A percentile compares a stretch with the other conserved stretches of the same genome.
phyloP scores from a whole-genome alignment of 2,329 filamentous ascomycete species.

The Juglanconis oblonga region DNA sequence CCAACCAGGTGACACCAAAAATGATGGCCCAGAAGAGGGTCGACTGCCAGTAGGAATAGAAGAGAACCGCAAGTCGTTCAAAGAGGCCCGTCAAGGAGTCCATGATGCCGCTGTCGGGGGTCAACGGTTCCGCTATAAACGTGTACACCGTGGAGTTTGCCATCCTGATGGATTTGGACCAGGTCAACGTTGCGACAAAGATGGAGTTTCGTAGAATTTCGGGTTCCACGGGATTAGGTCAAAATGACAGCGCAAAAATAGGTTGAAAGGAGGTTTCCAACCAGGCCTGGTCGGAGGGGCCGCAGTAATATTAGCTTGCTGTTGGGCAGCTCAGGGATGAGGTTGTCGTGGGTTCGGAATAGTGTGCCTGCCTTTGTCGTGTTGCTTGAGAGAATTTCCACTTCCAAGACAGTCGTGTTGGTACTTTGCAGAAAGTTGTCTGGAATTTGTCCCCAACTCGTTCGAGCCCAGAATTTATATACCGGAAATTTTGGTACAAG shows the following conservation, averaged over 20 bases:
- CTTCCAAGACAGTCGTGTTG: not conserved
- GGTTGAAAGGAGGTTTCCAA: slow-evolving; percentile 16
- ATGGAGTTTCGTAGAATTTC: not conserved
- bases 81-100: slow-evolving; percentile 7
- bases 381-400: not conserved
- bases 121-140: not conserved
- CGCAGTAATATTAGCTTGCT: slow-evolving; percentile 16
- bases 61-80: slow-evolving; percentile 7
- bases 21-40: slow-evolving; percentile 11
- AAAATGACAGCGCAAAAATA: not conserved
- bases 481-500: not conserved
- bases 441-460: not conserved
- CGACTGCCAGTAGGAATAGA: slow-evolving; percentile 16
- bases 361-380: not conserved
- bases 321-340: slow-evolving; percentile 3
- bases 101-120: slow-evolving; percentile 11
- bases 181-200: not conserved
- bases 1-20: slow-evolving; percentile 41
- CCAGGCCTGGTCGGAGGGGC: slow-evolving; percentile 21
- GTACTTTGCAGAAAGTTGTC: not conserved
- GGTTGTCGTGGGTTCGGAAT: not conserved
- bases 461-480: not conserved
- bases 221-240: not conserved
- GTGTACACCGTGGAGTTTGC: slow-evolving; percentile 10
- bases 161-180: slow-evolving; percentile 5